phyloP scores from a whole-genome alignment of 768 basidiomycete species.

The Leccinum subtestaceum region DNA sequence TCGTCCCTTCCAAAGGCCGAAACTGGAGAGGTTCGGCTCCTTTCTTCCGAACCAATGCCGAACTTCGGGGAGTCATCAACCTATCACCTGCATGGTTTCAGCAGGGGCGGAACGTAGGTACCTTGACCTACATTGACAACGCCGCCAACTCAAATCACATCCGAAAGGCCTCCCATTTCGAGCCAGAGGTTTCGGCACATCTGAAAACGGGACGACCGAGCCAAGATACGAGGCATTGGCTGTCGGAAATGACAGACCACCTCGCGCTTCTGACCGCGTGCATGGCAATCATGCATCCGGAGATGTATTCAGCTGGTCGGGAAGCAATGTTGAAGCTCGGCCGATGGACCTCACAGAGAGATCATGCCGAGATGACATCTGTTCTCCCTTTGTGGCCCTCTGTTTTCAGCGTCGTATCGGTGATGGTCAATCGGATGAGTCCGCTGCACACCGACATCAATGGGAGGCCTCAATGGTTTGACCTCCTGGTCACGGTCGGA shows the following conservation, averaged over 20 bases:
- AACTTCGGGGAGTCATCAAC: not conserved
- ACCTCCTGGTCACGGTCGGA: not conserved
- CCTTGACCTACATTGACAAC: too few species aligned
- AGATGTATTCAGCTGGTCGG: too few species aligned
- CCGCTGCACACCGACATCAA: not conserved
- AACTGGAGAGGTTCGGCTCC: not conserved
- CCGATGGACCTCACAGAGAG: too few species aligned
- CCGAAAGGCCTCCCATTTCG: not conserved
- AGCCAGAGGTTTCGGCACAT: not conserved
- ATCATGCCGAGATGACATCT: too few species aligned
- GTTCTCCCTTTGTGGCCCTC: too few species aligned
- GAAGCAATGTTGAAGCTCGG: too few species aligned
- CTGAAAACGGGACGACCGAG: not conserved
- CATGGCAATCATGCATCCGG: too few species aligned
- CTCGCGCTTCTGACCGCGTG: too few species aligned
- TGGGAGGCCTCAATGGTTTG: not conserved
- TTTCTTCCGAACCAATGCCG: not conserved
- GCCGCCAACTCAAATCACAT: not conserved
- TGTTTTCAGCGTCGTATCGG: too few species aligned
- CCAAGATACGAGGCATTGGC: too few species aligned
- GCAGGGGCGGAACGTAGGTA: not conserved
- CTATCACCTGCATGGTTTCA: not conserved
- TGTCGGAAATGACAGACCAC: too few species aligned
- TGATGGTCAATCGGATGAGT: too few species aligned
- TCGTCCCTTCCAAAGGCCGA: not conserved